A percentile compares a stretch with the other conserved stretches of the same genome.
These are phyloP conservation scores for Yueomyces sp. DNA, from an alignment of 1,139 yeast genomes.

Conservation along the genomic window DNA sequence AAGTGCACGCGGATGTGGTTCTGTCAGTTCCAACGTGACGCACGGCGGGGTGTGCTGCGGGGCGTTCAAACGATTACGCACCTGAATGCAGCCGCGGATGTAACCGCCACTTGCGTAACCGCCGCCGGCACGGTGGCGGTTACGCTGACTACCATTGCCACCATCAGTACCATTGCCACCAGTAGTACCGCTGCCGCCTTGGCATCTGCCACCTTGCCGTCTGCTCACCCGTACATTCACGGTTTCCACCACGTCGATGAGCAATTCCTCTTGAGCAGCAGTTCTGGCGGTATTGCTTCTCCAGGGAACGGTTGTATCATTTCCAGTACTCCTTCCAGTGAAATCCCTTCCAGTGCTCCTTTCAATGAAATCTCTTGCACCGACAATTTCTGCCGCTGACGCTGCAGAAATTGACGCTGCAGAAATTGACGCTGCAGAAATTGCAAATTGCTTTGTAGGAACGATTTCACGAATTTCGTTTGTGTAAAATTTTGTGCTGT, in stretches of 20 bases:
- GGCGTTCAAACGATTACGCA: no score
- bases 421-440: conserved; percentile 27
- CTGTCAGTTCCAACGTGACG: no score
- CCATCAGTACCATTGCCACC: no score
- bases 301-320: conserved; percentile 48
- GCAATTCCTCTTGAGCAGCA: conserved; percentile 60
- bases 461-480: conserved; percentile 60
- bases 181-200: not conserved
- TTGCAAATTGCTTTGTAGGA: conserved; percentile 38
- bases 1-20: not conserved
- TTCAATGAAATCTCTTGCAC: not conserved
- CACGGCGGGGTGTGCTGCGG: no score
- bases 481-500: conserved; percentile 43
- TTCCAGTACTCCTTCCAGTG: not conserved
- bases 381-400: not conserved
- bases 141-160: no score
- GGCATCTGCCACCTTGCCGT: conserved; percentile 2
- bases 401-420: conserved; percentile 12
- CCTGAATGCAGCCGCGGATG: no score
- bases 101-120: no score
- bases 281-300: conserved; percentile 51
- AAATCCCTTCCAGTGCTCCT: not conserved
- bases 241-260: conserved; percentile 61
- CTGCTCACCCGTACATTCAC: conserved; percentile 28
- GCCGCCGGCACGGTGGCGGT: no score